These are phyloP conservation scores for Nelumbo lutea DNA, from an alignment of 164 flowering plant genomes.

Conservation along the genomic window DNA sequence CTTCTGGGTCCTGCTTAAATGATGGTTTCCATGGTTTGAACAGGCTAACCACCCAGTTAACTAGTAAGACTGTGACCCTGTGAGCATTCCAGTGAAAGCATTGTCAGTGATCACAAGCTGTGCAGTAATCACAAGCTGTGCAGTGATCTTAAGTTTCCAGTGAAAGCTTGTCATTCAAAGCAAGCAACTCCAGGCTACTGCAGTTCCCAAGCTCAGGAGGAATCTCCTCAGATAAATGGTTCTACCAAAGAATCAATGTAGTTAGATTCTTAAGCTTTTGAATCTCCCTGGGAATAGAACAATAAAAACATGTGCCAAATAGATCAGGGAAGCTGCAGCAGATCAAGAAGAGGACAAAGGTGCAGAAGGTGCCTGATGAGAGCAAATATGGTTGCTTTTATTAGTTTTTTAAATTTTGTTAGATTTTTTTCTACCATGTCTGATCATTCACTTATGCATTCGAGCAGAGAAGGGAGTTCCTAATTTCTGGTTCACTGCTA, in stretches of 20 bases:
- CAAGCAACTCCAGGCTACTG: slow-evolving; percentile 37
- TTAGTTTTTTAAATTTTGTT: neutral
- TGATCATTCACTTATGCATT: too few species aligned
- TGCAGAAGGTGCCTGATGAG: too few species aligned
- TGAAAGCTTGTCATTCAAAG: slow-evolving; percentile 40
- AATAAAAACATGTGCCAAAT: too few species aligned
- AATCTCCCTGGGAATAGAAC: slow-evolving; percentile 41
- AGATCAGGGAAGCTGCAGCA: too few species aligned
- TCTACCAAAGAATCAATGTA: slow-evolving; percentile 44
- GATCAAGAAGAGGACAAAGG: too few species aligned
- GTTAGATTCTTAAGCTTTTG: slow-evolving; percentile 40
- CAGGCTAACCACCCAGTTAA: too few species aligned
- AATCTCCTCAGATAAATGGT: slow-evolving; percentile 43
- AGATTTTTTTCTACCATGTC: neutral
- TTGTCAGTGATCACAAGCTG: too few species aligned
- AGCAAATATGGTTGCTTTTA: neutral
- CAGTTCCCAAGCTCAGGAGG: slow-evolving; percentile 50
- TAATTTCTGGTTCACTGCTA: slow-evolving; percentile 28
- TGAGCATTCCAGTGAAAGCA: too few species aligned
- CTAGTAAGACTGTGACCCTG: too few species aligned
- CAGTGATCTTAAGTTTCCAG: slow-evolving; percentile 17
- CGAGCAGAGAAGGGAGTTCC: slow-evolving; percentile 17
- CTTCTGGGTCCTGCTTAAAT: too few species aligned
- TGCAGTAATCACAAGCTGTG: too few species aligned
- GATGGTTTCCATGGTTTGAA: too few species aligned